phyloP scores from a whole-genome alignment of 1,284 basidiomycete species.

The Farysia itapuensis region DNA sequence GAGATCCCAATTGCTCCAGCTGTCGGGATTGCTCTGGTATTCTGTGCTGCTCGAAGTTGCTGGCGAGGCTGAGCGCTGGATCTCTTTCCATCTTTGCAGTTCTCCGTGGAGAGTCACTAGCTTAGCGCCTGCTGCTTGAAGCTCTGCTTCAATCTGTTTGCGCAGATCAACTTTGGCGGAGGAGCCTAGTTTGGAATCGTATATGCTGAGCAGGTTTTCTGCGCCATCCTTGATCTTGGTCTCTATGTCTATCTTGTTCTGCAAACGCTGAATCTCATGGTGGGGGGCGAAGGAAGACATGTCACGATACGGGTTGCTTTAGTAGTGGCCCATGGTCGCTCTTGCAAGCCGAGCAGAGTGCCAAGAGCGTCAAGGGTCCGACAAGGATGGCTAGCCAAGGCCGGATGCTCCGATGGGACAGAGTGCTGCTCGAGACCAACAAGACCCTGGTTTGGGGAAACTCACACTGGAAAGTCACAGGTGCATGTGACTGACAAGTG shows the following conservation, averaged over 20 bases:
- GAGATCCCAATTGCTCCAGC: slow-evolving; percentile 5
- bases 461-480: too few relatives aligned
- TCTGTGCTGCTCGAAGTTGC: slow-evolving; percentile 4
- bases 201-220: slow-evolving; percentile 74
- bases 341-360: too few relatives aligned
- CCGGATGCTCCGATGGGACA: too few relatives aligned
- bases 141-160: slow-evolving; percentile 73
- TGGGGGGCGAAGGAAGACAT: slow-evolving; percentile 12
- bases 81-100: slow-evolving; percentile 65
- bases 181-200: slow-evolving; percentile 47
- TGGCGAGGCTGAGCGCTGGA: slow-evolving; percentile 13
- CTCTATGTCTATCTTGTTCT: slow-evolving; percentile 70
- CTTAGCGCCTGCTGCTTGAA: slow-evolving; percentile 71
- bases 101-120: slow-evolving; percentile 70
- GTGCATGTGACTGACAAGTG: too few relatives aligned
- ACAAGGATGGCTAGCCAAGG: too few relatives aligned
- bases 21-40: slow-evolving; percentile 6
- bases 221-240: slow-evolving; percentile 81
- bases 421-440: too few relatives aligned
- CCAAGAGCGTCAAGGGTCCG: too few relatives aligned
- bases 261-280: slow-evolving; percentile 69
- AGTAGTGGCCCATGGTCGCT: too few relatives aligned
- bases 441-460: too few relatives aligned
- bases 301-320: too few relatives aligned
- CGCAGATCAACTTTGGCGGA: slow-evolving; percentile 67